These are phyloP conservation scores for Metarhizium rileyi DNA, from an alignment of 2,329 filamentous ascomycete species.

Conservation along the genomic window DNA sequence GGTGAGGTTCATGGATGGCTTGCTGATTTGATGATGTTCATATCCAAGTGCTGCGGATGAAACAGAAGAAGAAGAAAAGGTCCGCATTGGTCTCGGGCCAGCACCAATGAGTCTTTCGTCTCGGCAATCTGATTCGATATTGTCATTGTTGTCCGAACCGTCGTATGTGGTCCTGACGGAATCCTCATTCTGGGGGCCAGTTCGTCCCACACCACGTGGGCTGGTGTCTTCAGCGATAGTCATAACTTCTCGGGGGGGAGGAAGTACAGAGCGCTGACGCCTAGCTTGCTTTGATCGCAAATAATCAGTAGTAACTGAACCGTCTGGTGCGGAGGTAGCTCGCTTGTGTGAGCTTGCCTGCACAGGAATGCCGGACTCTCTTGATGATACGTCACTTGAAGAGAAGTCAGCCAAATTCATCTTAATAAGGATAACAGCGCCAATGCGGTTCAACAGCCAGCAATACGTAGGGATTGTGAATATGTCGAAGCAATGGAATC, in stretches of 20 bases:
- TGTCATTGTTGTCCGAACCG: not conserved
- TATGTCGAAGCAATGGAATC: not conserved
- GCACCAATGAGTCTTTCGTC: not conserved
- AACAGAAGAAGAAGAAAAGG: not conserved
- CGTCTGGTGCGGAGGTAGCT: slow-evolving; percentile 39
- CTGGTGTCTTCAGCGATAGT: not conserved
- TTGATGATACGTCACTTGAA: slow-evolving; percentile 12
- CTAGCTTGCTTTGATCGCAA: slow-evolving; percentile 1
- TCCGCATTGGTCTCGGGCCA: not conserved
- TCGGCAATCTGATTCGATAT: not conserved
- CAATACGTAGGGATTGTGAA: not conserved
- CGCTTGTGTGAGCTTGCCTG: slow-evolving; percentile 33
- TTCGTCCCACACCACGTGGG: not conserved
- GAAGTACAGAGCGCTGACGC: slow-evolving; percentile 11
- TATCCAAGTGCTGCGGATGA: not conserved
- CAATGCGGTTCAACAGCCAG: too few species aligned
- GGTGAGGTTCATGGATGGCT: not conserved
- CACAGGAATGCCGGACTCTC: slow-evolving; percentile 9
- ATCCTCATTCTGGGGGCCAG: not conserved
- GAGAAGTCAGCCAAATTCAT: not conserved
- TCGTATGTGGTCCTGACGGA: not conserved
- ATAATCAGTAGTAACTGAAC: slow-evolving; percentile 17
- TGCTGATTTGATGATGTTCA: not conserved
- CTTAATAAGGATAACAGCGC: too few species aligned
- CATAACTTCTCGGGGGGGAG: slow-evolving; percentile 10